These are phyloP conservation scores for Wickerhamomyces sp. DNA, from an alignment of 1,139 yeast species.

Conservation along the genomic window DNA sequence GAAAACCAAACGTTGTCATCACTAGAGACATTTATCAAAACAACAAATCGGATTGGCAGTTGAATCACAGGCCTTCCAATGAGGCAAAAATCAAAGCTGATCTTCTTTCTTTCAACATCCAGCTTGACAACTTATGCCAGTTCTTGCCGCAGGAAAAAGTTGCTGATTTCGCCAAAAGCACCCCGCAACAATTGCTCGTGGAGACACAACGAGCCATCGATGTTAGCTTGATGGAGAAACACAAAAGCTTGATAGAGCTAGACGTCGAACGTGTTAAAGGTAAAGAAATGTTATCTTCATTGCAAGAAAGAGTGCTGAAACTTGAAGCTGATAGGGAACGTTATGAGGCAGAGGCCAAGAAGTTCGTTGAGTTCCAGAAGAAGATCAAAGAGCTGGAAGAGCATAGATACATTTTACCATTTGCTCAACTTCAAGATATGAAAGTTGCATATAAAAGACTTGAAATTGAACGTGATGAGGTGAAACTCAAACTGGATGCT, in stretches of 20 bases:
- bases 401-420: slow-evolving; percentile 53
- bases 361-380: slow-evolving; percentile 27
- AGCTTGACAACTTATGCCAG: slow-evolving; percentile 87
- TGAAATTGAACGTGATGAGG: slow-evolving; percentile 38
- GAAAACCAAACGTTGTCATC: slow-evolving; percentile 29
- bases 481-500: slow-evolving; percentile 30
- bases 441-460: slow-evolving; percentile 38
- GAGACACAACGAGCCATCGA: slow-evolving; percentile 86
- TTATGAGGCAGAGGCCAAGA: slow-evolving; percentile 35
- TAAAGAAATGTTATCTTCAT: slow-evolving; percentile 26
- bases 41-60: slow-evolving; percentile 53
- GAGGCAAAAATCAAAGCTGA: slow-evolving; percentile 43
- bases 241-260: slow-evolving; percentile 49
- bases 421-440: slow-evolving; percentile 53
- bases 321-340: slow-evolving; percentile 30
- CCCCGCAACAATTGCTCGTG: slow-evolving; percentile 65
- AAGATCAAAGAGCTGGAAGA: slow-evolving; percentile 38
- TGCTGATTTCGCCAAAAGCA: slow-evolving; percentile 81
- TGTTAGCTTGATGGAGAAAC: slow-evolving; percentile 48
- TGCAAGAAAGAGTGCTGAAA: slow-evolving; percentile 22
- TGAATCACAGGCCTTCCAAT: slow-evolving; percentile 41
- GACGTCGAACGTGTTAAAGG: slow-evolving; percentile 36
- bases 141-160: slow-evolving; percentile 95
- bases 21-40: slow-evolving; percentile 35
- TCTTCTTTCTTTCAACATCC: slow-evolving; percentile 59